phyloP scores from a whole-genome alignment of 306 rosid species.

The Sphenostylis stenocarpa region DNA sequence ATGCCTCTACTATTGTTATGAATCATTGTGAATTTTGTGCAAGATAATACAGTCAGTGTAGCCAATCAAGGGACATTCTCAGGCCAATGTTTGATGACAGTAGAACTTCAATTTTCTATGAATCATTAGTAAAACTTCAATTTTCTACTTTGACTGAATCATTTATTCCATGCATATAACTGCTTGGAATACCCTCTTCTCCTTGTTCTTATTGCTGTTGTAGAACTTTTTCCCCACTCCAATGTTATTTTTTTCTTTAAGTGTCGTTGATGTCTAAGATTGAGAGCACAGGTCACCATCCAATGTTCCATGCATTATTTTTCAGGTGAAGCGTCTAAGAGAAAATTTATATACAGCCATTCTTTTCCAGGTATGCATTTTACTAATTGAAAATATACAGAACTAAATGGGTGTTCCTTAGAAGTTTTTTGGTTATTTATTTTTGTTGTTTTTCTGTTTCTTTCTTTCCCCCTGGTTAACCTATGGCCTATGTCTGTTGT shows the following conservation, averaged over 20 bases:
- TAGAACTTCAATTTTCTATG: conserved; percentile 14
- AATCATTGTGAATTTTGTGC: neutral
- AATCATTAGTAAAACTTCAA: neutral
- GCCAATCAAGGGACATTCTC: neutral
- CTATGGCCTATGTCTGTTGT: neutral
- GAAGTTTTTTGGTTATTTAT: conserved; percentile 14
- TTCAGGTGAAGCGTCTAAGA: conserved; percentile 69
- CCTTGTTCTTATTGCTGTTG: neutral
- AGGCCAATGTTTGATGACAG: conserved; percentile 10
- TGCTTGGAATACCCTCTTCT: neutral
- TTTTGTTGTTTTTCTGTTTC: neutral
- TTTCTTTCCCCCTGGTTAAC: neutral
- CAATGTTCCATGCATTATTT: conserved; percentile 21
- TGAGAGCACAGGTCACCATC: conserved; percentile 17
- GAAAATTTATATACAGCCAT: conserved; percentile 55
- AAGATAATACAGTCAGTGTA: neutral
- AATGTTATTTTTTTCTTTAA: neutral
- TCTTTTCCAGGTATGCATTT: conserved; percentile 63
- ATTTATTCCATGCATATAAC: neutral
- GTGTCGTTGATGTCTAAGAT: conserved; percentile 15
- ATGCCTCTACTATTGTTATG: conserved; percentile 1
- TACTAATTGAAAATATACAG: conserved; percentile 2
- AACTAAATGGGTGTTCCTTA: neutral
- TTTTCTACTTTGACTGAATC: conserved; percentile 1
- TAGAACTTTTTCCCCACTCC: neutral